Evolutionary conservation across 176 grass and related monocot genomes (phyloP).

Genomic region (Aegilops longissima): DNA sequence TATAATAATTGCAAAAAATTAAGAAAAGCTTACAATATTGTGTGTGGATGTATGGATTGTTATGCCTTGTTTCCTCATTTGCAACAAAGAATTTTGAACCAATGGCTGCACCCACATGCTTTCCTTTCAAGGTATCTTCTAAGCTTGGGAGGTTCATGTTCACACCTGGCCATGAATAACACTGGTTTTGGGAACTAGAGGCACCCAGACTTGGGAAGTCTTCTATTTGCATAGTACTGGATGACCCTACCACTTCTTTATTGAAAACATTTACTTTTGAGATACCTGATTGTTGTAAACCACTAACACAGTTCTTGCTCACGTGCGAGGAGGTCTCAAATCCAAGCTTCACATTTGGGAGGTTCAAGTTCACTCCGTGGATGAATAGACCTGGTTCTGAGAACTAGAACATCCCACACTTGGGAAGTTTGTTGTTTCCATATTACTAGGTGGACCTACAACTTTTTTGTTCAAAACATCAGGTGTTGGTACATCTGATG

Average conservation of each 20-base stretch:
- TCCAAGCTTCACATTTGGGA: slow-evolving; percentile 29
- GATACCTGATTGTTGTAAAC: slow-evolving; percentile 17
- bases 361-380: slow-evolving; percentile 36
- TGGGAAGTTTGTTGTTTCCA: slow-evolving; percentile 25
- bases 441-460: slow-evolving; percentile 23
- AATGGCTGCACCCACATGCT: slow-evolving; percentile 28
- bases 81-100: slow-evolving; percentile 32
- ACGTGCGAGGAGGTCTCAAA: slow-evolving; percentile 7
- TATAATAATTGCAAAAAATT: not conserved
- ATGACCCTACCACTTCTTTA: slow-evolving; percentile 33
- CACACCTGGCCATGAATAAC: slow-evolving; percentile 27
- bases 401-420: slow-evolving; percentile 12
- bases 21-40: slow-evolving; percentile 42
- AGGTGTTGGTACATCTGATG: not conserved
- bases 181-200: slow-evolving; percentile 24
- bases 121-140: slow-evolving; percentile 27
- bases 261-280: slow-evolving; percentile 28
- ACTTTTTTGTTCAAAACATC: slow-evolving; percentile 37
- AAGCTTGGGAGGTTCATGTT: slow-evolving; percentile 31
- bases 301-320: slow-evolving; percentile 35
- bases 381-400: slow-evolving; percentile 18
- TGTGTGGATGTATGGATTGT: slow-evolving; percentile 34
- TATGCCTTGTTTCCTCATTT: slow-evolving; percentile 22
- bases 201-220: slow-evolving; percentile 28
- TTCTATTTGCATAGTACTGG: slow-evolving; percentile 23